These are phyloP conservation scores for Penicillium roqueforti DNA, from an alignment of 495 filamentous ascomycete species.

Conservation along the genomic window DNA sequence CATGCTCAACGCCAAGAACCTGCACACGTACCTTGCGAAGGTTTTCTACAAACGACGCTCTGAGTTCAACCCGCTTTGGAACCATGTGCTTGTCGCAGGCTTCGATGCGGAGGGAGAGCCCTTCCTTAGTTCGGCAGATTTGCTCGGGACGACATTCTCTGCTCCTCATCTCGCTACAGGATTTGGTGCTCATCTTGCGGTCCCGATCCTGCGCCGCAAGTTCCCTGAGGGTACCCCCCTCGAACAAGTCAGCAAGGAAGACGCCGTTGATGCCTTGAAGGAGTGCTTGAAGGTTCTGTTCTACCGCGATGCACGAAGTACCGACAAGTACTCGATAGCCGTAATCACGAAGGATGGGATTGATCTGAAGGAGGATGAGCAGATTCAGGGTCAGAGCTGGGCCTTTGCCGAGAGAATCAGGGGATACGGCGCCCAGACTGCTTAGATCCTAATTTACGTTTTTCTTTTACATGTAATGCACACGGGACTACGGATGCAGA, in stretches of 20 bases:
- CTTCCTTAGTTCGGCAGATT: slow-evolving; percentile 84
- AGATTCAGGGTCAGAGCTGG: slow-evolving; percentile 85
- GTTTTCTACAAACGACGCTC: slow-evolving; percentile 91
- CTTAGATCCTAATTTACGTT: slow-evolving; percentile 30
- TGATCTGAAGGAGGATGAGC: slow-evolving; percentile 75
- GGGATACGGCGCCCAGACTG: slow-evolving; percentile 68
- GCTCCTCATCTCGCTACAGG: slow-evolving; percentile 87
- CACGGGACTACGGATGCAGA: slow-evolving; percentile 2
- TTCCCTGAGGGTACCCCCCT: slow-evolving; percentile 78
- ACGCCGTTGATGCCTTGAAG: slow-evolving; percentile 73
- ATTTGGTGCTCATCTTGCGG: slow-evolving; percentile 86
- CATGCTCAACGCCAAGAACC: slow-evolving; percentile 78
- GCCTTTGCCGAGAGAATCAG: slow-evolving; percentile 86
- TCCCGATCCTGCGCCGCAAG: slow-evolving; percentile 79
- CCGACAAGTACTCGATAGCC: slow-evolving; percentile 87
- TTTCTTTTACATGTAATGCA: slow-evolving; percentile 14
- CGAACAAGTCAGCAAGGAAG: slow-evolving; percentile 64
- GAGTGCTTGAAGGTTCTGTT: slow-evolving; percentile 98
- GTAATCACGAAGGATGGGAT: slow-evolving; percentile 77
- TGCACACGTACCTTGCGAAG: slow-evolving; percentile 93
- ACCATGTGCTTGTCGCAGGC: slow-evolving; percentile 84
- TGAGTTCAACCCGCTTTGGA: slow-evolving; percentile 97
- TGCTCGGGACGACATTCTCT: slow-evolving; percentile 87
- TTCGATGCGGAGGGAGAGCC: slow-evolving; percentile 75
- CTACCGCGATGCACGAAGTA: slow-evolving; percentile 90